These are phyloP conservation scores for Diaporthe ampelina DNA, from an alignment of 2,329 filamentous ascomycete genomes.

Conservation along the genomic window DNA sequence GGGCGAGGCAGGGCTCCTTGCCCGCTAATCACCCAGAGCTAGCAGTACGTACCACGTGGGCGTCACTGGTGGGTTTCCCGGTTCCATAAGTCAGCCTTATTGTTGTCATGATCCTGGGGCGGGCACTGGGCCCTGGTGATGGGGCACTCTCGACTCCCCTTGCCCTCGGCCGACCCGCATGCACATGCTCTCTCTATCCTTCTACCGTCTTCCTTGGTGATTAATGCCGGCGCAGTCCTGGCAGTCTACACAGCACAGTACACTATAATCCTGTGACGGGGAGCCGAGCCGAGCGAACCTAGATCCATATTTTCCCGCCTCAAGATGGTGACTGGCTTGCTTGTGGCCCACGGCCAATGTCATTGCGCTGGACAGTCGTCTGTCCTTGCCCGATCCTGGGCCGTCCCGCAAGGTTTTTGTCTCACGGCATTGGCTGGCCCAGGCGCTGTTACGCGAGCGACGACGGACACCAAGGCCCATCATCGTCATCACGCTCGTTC, in stretches of 20 bases:
- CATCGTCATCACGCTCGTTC: conserved; percentile 2
- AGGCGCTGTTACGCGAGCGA: conserved; percentile 10
- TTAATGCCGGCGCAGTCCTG: too few species aligned
- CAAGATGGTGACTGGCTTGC: not conserved
- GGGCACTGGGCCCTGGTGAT: not conserved
- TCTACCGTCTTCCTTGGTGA: not conserved
- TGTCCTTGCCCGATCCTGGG: not conserved
- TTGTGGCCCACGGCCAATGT: conserved; percentile 6
- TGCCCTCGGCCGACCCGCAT: not conserved
- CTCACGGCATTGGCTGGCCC: not conserved
- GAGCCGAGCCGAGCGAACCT: not conserved
- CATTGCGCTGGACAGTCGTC: not conserved
- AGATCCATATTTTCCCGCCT: not conserved
- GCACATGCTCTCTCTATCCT: not conserved
- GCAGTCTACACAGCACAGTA: too few species aligned
- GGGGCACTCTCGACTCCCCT: not conserved
- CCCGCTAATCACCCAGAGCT: conserved; percentile 10
- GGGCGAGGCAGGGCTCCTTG: not conserved
- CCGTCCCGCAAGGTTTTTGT: not conserved
- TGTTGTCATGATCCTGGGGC: not conserved
- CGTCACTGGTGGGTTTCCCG: conserved; percentile 22
- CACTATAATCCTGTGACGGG: not conserved
- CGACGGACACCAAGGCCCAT: conserved; percentile 1
- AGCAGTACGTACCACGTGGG: conserved; percentile 29
- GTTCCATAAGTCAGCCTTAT: conserved; percentile 29